Evolutionary conservation across 2,329 filamentous ascomycete species (phyloP).

Genomic region (Chrysosporium keratinophilum): DNA sequence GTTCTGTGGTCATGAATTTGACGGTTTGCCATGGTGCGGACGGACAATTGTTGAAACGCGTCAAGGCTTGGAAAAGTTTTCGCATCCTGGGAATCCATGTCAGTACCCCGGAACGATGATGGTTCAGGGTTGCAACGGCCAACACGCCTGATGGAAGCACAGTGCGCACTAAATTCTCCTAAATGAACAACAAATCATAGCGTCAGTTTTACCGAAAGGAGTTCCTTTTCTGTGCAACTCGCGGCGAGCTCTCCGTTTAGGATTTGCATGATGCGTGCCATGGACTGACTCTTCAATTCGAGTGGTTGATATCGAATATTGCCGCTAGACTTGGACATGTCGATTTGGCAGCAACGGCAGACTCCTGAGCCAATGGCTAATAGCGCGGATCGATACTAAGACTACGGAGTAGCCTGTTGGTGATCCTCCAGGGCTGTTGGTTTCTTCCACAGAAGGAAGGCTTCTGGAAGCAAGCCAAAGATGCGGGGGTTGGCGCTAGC

Average conservation of each 20-base stretch:
- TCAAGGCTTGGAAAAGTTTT: not conserved
- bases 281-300: too few relatives aligned
- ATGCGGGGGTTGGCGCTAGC: too few relatives aligned
- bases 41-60: not conserved
- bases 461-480: constrained; percentile 3
- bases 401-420: not conserved
- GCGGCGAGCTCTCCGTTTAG: too few relatives aligned
- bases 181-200: too few relatives aligned
- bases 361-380: too few relatives aligned
- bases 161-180: not conserved
- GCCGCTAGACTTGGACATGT: too few relatives aligned
- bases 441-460: not conserved
- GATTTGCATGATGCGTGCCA: not conserved
- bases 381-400: too few relatives aligned
- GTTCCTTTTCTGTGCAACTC: too few relatives aligned
- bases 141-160: not conserved
- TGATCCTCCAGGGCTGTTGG: not conserved
- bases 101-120: not conserved
- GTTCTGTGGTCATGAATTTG: too few relatives aligned
- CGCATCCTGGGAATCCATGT: not conserved
- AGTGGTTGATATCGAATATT: too few relatives aligned
- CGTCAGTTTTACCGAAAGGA: too few relatives aligned
- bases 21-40: not conserved
- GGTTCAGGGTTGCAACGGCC: not conserved
- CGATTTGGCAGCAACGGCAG: too few relatives aligned